A percentile compares a stretch with the other conserved stretches of the same genome.
These are phyloP conservation scores for Pochonia chlamydosporia DNA, from an alignment of 2,329 filamentous ascomycete genomes.

Conservation along the genomic window DNA sequence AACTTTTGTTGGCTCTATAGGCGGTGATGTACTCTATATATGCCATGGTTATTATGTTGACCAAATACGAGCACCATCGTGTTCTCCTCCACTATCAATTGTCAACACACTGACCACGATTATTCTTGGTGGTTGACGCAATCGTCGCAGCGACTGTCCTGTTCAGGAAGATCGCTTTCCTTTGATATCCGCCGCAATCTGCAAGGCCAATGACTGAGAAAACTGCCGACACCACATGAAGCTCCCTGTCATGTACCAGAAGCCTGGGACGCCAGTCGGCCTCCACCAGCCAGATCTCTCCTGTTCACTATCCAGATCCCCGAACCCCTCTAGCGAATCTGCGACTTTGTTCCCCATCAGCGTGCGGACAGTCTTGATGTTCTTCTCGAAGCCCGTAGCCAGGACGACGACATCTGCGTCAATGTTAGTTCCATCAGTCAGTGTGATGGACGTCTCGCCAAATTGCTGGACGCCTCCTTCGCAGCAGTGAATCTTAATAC, in stretches of 20 bases:
- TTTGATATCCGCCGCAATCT: conserved; percentile 24
- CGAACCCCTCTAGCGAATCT: conserved; percentile 25
- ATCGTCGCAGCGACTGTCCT: too few relatives aligned
- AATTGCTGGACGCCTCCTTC: conserved; percentile 27
- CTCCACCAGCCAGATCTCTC: conserved; percentile 22
- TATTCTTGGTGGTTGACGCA: too few relatives aligned
- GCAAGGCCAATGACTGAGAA: conserved; percentile 29
- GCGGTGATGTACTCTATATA: too few relatives aligned
- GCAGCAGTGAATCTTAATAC: conserved; percentile 28
- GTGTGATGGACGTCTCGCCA: conserved; percentile 14
- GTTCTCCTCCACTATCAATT: too few relatives aligned
- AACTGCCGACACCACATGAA: conserved; percentile 28
- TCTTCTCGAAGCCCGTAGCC: conserved; percentile 36
- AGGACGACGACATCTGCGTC: conserved; percentile 36
- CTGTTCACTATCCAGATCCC: conserved; percentile 30
- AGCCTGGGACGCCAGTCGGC: conserved; percentile 28
- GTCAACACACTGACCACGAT: too few relatives aligned
- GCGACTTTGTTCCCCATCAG: conserved; percentile 30
- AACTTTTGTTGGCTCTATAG: too few relatives aligned
- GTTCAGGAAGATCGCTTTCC: too few relatives aligned
- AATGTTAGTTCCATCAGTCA: conserved; percentile 28
- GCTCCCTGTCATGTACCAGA: conserved; percentile 34
- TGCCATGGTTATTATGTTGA: too few relatives aligned
- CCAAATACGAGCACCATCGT: too few relatives aligned
- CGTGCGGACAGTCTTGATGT: conserved; percentile 26